Percentiles rank a stretch among this genome's conserved stretches.
Evolutionary conservation across 1,284 basidiomycete genomes (phyloP).

Genomic region (Ustilago trichophora): DNA sequence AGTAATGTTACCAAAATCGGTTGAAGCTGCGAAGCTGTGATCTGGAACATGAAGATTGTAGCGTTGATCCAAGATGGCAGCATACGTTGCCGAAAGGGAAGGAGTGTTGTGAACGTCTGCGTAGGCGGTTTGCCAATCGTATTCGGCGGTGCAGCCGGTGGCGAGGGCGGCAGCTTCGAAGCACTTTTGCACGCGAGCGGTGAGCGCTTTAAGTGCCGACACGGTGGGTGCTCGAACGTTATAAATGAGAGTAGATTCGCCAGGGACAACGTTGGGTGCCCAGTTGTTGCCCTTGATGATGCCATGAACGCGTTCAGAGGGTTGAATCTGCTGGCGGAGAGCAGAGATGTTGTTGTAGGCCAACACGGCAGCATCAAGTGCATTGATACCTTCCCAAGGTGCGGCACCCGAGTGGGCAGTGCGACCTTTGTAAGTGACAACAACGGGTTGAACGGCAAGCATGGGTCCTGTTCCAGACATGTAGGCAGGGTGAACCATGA

Average conservation of each 20-base stretch:
- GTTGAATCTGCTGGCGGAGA: slow-evolving; percentile 78
- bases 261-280: slow-evolving; percentile 75
- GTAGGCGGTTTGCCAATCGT: slow-evolving; percentile 65
- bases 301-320: slow-evolving; percentile 70
- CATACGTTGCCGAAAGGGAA: slow-evolving; percentile 47
- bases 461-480: slow-evolving; percentile 69
- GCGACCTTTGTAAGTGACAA: slow-evolving; percentile 47
- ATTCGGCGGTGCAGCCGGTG: slow-evolving; percentile 74
- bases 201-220: slow-evolving; percentile 71
- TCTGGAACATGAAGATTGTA: slow-evolving; percentile 47
- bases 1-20: slow-evolving; percentile 67
- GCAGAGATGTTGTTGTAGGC: slow-evolving; percentile 79
- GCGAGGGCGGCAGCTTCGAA: slow-evolving; percentile 79
- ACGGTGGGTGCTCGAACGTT: slow-evolving; percentile 75
- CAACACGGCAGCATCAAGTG: slow-evolving; percentile 82
- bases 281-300: slow-evolving; percentile 65
- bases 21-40: slow-evolving; percentile 46
- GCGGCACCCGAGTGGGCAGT: slow-evolving; percentile 67
- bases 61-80: slow-evolving; percentile 61
- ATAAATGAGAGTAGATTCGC: slow-evolving; percentile 77
- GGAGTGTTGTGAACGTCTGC: slow-evolving; percentile 63
- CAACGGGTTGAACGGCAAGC: slow-evolving; percentile 68
- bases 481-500: slow-evolving; percentile 73
- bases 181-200: slow-evolving; percentile 72
- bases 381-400: slow-evolving; percentile 85